These are phyloP conservation scores for Metschnikowia peoriensis DNA, from an alignment of 805 yeast species.

Conservation along the genomic window DNA sequence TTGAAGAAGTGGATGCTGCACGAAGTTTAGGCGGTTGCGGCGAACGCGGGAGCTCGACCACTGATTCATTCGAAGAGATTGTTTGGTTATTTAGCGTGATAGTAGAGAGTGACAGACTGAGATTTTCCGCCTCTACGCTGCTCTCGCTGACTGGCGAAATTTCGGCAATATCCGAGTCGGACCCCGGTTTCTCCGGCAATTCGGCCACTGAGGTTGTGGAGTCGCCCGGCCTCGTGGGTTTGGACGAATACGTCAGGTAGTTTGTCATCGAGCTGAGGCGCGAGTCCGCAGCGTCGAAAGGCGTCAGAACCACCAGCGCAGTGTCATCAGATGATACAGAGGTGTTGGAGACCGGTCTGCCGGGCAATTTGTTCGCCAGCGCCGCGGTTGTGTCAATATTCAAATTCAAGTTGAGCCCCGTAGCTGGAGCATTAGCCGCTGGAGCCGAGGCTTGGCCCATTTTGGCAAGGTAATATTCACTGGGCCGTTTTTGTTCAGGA, in stretches of 20 bases:
- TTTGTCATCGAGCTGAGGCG: conserved; percentile 39
- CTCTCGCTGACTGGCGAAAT: neutral
- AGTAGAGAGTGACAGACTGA: conserved; percentile 22
- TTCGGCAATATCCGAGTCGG: neutral
- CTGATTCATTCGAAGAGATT: neutral
- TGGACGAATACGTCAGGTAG: conserved; percentile 20
- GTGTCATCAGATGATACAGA: conserved; percentile 37
- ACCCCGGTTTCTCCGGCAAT: neutral
- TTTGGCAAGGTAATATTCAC: conserved; percentile 39
- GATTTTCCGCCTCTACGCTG: conserved; percentile 1
- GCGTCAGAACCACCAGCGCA: conserved; percentile 31
- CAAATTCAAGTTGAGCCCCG: neutral
- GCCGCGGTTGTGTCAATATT: neutral
- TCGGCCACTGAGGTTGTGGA: neutral
- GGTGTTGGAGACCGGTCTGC: conserved; percentile 34
- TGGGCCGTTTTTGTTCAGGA: conserved; percentile 33
- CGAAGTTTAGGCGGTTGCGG: conserved; percentile 14
- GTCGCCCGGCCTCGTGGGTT: conserved; percentile 4
- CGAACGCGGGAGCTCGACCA: neutral
- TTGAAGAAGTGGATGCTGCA: conserved; percentile 16
- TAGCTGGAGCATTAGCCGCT: neutral
- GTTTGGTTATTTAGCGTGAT: conserved; percentile 16
- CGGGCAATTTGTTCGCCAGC: neutral
- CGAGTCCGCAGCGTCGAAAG: conserved; percentile 35
- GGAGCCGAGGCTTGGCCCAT: conserved; percentile 21